These are phyloP conservation scores for Raffaelea arxii DNA, from an alignment of 2,329 filamentous ascomycete genomes.

Conservation along the genomic window DNA sequence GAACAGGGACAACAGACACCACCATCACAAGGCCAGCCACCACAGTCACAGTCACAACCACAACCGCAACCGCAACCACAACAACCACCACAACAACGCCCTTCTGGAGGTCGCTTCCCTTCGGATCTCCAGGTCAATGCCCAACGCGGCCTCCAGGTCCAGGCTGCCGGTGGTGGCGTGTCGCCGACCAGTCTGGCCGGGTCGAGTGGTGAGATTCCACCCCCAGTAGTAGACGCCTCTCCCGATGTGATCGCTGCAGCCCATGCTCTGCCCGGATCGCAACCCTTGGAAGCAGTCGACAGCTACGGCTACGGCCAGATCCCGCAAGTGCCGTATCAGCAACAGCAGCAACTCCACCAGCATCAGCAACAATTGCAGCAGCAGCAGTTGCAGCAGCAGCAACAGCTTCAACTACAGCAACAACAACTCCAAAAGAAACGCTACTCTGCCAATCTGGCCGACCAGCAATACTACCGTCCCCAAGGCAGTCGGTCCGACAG, in stretches of 20 bases:
- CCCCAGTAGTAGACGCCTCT: conserved; percentile 19
- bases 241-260: conserved; percentile 48
- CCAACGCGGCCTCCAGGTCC: conserved; percentile 72
- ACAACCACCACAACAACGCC: conserved; percentile 36
- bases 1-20: too few species aligned
- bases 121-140: conserved; percentile 80
- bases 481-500: not conserved
- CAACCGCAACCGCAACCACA: not conserved
- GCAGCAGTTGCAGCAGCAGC: not conserved
- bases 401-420: not conserved
- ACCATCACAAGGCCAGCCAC: too few species aligned
- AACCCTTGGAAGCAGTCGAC: too few species aligned
- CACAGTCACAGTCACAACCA: not conserved
- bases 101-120: conserved; percentile 92
- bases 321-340: not conserved
- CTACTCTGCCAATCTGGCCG: not conserved
- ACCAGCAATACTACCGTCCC: not conserved
- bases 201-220: too few species aligned
- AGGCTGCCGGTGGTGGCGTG: conserved; percentile 40
- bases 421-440: not conserved
- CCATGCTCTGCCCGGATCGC: conserved; percentile 43
- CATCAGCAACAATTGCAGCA: not conserved
- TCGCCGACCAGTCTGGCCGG: conserved; percentile 70
- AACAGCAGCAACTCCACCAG: not conserved
- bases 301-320: too few species aligned